A percentile compares a stretch with the other conserved stretches of the same genome.
These are phyloP conservation scores for Capronia epimyces DNA, from an alignment of 2,329 filamentous ascomycete species.

Conservation along the genomic window DNA sequence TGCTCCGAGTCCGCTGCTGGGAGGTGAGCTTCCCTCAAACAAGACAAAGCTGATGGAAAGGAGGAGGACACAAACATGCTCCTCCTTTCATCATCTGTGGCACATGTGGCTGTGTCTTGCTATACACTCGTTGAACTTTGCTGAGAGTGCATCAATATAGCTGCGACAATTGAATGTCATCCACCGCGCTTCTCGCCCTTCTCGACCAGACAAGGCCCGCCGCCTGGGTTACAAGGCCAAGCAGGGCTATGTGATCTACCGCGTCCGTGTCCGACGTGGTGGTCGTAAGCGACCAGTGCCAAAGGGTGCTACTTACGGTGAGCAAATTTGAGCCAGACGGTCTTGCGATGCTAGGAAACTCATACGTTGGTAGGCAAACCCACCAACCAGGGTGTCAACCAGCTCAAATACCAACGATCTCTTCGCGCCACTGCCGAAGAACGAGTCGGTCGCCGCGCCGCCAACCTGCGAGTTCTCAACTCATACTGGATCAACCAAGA, in stretches of 20 bases:
- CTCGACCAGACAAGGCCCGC: slow-evolving; percentile 98
- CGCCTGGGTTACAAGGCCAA: slow-evolving; percentile 99
- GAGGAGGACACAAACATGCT: slow-evolving; percentile 9
- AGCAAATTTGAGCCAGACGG: slow-evolving; percentile 33
- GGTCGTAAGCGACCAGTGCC: slow-evolving; percentile 93
- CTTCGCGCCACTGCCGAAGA: slow-evolving; percentile 97
- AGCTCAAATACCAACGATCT: slow-evolving; percentile 99
- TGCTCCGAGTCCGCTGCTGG: slow-evolving; percentile 99
- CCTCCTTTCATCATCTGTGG: slow-evolving; percentile 36
- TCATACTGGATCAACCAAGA: slow-evolving; percentile 99
- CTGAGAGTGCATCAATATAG: slow-evolving; percentile 99
- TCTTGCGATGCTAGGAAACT: background rate
- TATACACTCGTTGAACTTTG: slow-evolving; percentile 99
- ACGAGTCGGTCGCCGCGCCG: slow-evolving; percentile 98
- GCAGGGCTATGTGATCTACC: slow-evolving; percentile 99
- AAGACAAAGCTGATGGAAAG: background rate
- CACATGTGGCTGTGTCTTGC: slow-evolving; percentile 52
- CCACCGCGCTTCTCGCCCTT: slow-evolving; percentile 96
- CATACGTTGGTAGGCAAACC: slow-evolving; percentile 73
- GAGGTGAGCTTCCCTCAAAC: slow-evolving; percentile 58
- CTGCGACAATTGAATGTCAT: slow-evolving; percentile 99
- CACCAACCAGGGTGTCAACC: slow-evolving; percentile 99
- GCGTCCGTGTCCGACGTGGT: slow-evolving; percentile 95
- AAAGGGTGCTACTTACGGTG: slow-evolving; percentile 99
- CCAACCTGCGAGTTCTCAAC: slow-evolving; percentile 98